Conservation (phyloP, 495 filamentous ascomycete genomes). For the Aspergillus baeticus region DNA sequence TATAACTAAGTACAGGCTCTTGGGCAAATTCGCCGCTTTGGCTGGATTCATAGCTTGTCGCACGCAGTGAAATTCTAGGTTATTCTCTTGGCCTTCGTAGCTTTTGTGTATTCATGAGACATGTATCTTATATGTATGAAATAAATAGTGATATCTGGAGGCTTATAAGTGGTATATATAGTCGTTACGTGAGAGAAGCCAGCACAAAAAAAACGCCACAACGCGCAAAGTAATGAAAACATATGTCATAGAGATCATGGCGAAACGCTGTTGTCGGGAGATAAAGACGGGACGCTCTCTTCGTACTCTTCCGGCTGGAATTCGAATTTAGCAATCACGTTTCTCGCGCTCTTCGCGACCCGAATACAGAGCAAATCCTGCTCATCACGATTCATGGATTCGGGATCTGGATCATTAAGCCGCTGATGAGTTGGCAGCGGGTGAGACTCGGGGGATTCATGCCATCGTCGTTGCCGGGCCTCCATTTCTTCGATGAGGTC, state of each 20-base stretch:
- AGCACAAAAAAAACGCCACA: not conserved
- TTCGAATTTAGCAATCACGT: slow-evolving; percentile 40
- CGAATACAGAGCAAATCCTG: slow-evolving; percentile 38
- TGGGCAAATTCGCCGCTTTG: too few relatives aligned
- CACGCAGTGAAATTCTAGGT: too few relatives aligned
- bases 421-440: slow-evolving; percentile 12
- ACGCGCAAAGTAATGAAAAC: not conserved
- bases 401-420: slow-evolving; percentile 8
- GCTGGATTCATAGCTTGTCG: too few relatives aligned
- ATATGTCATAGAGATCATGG: not conserved
- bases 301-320: slow-evolving; percentile 43
- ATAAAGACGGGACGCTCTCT: slow-evolving; percentile 11
- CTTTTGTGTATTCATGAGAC: too few relatives aligned
- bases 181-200: not conserved
- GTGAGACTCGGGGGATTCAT: slow-evolving; percentile 34
- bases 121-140: too few relatives aligned
- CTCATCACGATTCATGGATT: slow-evolving; percentile 18
- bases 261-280: slow-evolving; percentile 4
- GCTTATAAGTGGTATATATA: too few relatives aligned
- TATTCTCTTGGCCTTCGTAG: too few relatives aligned
- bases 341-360: slow-evolving; percentile 36
- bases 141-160: too few relatives aligned
- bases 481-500: slow-evolving; percentile 42
- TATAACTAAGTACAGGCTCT: too few relatives aligned
- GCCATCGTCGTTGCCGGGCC: slow-evolving; percentile 42